A percentile compares a stretch with the other conserved stretches of the same genome.
Conservation (phyloP, 75 land plant genomes). For the Gnetum montanum region DNA sequence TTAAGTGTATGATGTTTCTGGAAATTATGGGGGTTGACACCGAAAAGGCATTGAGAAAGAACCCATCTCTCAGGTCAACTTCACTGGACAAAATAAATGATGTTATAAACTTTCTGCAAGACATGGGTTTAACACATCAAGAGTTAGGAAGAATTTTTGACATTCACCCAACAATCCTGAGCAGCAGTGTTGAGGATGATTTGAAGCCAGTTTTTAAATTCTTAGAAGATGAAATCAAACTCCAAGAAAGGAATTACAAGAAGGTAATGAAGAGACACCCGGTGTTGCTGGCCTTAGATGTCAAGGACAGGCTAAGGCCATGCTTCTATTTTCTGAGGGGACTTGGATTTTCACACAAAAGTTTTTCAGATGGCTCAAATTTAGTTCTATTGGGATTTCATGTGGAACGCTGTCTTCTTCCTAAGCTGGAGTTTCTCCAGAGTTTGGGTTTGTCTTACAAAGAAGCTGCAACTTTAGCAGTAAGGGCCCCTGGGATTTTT, state of each 20-base stretch:
- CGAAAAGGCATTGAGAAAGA: constrained; percentile 31
- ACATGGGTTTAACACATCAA: constrained; percentile 48
- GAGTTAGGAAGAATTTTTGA: constrained; percentile 47
- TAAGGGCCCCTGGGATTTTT: constrained; percentile 64
- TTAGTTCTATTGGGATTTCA: constrained; percentile 55
- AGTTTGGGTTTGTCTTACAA: constrained; percentile 30
- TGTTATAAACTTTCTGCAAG: constrained; percentile 41
- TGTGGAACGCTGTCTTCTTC: constrained; percentile 56
- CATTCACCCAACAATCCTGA: constrained; percentile 55
- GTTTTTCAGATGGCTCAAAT: constrained; percentile 32
- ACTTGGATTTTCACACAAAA: constrained; percentile 26
- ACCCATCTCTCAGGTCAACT: constrained; percentile 42
- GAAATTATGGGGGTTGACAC: constrained; percentile 63
- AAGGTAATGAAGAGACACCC: constrained; percentile 64
- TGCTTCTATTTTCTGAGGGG: constrained; percentile 50
- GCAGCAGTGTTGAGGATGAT: constrained; percentile 29
- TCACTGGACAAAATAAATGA: constrained; percentile 41
- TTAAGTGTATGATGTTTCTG: no score
- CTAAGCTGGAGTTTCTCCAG: constrained; percentile 52
- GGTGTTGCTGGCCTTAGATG: constrained; percentile 43
- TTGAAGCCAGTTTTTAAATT: constrained; percentile 50
- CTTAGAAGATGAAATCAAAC: constrained; percentile 29
- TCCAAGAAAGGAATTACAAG: constrained; percentile 34
- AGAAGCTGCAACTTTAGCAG: constrained; percentile 47
- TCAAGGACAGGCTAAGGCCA: constrained; percentile 59